Evolutionary conservation across 352 stramenopile species (phyloP).

Genomic region (Globisporangium spinosum): DNA sequence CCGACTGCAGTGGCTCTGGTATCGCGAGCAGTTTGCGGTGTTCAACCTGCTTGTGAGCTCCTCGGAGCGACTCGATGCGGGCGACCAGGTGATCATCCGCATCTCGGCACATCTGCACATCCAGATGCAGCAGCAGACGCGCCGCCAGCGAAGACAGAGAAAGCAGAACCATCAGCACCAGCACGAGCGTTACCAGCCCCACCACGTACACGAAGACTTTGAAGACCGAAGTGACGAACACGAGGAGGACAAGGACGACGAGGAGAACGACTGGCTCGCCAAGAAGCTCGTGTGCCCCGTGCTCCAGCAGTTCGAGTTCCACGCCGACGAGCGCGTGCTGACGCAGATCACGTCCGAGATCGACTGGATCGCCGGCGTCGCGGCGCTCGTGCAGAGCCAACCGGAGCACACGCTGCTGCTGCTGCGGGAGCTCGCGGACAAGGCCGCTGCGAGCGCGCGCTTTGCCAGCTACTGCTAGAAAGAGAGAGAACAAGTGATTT

Average conservation of each 20-base stretch:
- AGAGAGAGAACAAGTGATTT: too few species aligned
- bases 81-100: constrained; percentile 34
- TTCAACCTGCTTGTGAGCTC: constrained; percentile 36
- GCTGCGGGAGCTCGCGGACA: constrained; percentile 11
- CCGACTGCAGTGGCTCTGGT: constrained; percentile 39
- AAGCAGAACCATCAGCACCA: constrained; percentile 4
- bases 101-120: constrained; percentile 26
- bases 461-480: too few species aligned
- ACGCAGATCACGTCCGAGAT: constrained; percentile 47
- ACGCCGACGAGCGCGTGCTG: constrained; percentile 20
- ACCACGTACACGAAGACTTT: neutral
- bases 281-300: constrained; percentile 27
- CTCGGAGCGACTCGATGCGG: constrained; percentile 27
- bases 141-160: too few species aligned
- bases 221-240: too few species aligned
- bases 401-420: constrained; percentile 25
- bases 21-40: constrained; percentile 37
- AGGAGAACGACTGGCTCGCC: neutral
- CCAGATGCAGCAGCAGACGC: constrained; percentile 7
- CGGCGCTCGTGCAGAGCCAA: constrained; percentile 18
- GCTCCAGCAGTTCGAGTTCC: constrained; percentile 46
- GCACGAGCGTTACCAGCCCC: neutral
- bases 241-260: neutral
- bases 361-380: constrained; percentile 33
- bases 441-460: neutral